Base-by-base conservation (phyloP, 192 early-diverging fungal genomes). In the Glomus cerebriforme region DNA sequence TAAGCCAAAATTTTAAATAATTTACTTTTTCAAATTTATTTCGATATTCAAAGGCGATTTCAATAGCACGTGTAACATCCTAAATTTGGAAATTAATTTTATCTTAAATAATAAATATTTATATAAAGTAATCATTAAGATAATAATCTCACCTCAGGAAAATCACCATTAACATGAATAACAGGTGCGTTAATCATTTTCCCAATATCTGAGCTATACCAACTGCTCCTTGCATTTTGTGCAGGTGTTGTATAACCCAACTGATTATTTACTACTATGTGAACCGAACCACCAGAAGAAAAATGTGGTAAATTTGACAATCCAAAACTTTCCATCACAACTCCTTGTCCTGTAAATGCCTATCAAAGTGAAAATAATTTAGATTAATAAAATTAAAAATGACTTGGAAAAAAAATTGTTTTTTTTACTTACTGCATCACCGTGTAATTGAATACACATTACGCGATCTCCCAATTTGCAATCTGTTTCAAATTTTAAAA, bases 201-300 rank as follows among this genome's bases (percentile, higher is more conserved):
- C 32, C 92, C 97, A 80, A 99, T 92, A 77, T 99, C 97, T 1
- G 94, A 95, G 34, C 93, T 93, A 84, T 99, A 98, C 26, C 92
- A 87, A 9, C 94, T 95, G 2, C 94, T 96, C 45, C 97, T 92
- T 0, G 96, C 94, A 80, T 99, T 99, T 79, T 93, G 92, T 12
- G 95, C 94, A 17, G 95, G 96, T n/a, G 96, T 99, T 0, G 96
- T 99, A 86, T 97, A 99, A 34, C 94, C 94, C 67, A 99, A 91
- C 86, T 99, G 97, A 86, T 99, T 99, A 83, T 99, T 99, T 80
- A 99, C 96, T 64, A 99, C 97, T 78, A 99, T 88, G 80, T 99
- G 97, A n/a, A 99, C 83, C 4, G 95, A 95, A 24, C 97, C 97
- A 82, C 97, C 97, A 1, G 93, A 93, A 10, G 93, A 93, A 85